Evolutionary conservation across 2,329 filamentous ascomycete species (phyloP).

Genomic region (Fusarium neocosmosporiellum): DNA sequence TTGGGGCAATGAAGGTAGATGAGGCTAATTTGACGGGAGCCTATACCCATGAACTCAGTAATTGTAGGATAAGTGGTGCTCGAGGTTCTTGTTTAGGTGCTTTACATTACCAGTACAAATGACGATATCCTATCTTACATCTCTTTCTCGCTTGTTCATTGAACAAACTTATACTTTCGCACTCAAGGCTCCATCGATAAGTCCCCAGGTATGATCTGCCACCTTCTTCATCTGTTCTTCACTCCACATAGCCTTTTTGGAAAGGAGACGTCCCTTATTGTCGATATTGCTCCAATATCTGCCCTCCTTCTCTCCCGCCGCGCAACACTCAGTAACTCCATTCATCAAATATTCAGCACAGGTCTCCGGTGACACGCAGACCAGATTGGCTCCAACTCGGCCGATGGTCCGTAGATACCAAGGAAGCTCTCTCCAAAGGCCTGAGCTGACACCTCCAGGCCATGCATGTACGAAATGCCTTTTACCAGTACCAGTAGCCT

Average conservation of each 20-base stretch:
- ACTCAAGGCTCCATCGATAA: constrained; percentile 39
- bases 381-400: constrained; percentile 21
- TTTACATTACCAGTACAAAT: neutral
- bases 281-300: constrained; percentile 46
- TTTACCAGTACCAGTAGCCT: neutral
- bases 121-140: neutral
- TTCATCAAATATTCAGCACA: constrained; percentile 45
- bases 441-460: constrained; percentile 53
- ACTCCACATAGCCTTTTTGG: constrained; percentile 43
- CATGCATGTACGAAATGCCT: constrained; percentile 54
- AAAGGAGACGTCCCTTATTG: constrained; percentile 42
- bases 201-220: constrained; percentile 46
- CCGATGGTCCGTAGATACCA: constrained; percentile 40
- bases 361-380: constrained; percentile 40
- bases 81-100: neutral
- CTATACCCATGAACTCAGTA: neutral
- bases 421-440: constrained; percentile 45
- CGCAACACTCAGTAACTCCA: constrained; percentile 27
- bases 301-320: constrained; percentile 25
- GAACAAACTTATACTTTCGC: neutral
- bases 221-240: constrained; percentile 45
- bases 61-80: neutral
- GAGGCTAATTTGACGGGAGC: neutral
- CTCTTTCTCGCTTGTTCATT: rapidly evolving
- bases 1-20: neutral